Conservation (phyloP, 768 basidiomycete species). For the Psilocybe subaeruginosa region DNA sequence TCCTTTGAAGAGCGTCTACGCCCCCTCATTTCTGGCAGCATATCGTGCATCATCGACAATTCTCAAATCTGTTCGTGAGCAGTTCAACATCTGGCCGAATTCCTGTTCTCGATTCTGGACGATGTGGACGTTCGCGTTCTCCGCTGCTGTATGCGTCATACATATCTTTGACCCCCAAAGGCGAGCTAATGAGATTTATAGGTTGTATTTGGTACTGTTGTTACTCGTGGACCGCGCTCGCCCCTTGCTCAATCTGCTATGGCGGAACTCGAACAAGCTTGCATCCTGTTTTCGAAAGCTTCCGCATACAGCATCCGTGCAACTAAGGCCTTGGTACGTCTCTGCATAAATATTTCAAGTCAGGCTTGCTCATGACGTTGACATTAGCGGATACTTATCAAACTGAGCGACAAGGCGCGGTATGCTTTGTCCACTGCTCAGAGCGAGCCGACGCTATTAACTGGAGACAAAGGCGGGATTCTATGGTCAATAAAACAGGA, state of each 20-base stretch:
- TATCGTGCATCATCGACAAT: constrained; percentile 63
- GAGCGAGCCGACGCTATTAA: constrained; percentile 26
- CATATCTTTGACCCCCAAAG: not conserved
- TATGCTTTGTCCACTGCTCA: constrained; percentile 49
- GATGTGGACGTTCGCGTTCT: constrained; percentile 65
- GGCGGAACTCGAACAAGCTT: constrained; percentile 69
- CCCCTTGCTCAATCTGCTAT: constrained; percentile 70
- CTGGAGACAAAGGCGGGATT: constrained; percentile 38
- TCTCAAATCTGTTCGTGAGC: constrained; percentile 50
- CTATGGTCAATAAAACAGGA: constrained; percentile 59
- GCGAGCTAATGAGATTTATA: constrained; percentile 23
- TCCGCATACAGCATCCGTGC: constrained; percentile 62
- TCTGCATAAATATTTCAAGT: not conserved
- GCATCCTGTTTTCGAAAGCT: constrained; percentile 65
- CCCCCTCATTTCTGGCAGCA: constrained; percentile 65
- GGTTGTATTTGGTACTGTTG: constrained; percentile 82
- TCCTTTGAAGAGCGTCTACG: constrained; percentile 66
- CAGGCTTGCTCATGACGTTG: not conserved
- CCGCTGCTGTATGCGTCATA: constrained; percentile 44
- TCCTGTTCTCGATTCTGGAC: constrained; percentile 60
- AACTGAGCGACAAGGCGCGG: constrained; percentile 70
- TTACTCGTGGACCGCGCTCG: constrained; percentile 71
- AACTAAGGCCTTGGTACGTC: constrained; percentile 63
- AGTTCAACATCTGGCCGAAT: constrained; percentile 48
- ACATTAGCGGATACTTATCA: constrained; percentile 58